These are phyloP conservation scores for Annulohypoxylon maeteangense DNA, from an alignment of 495 filamentous ascomycete genomes.

Conservation along the genomic window DNA sequence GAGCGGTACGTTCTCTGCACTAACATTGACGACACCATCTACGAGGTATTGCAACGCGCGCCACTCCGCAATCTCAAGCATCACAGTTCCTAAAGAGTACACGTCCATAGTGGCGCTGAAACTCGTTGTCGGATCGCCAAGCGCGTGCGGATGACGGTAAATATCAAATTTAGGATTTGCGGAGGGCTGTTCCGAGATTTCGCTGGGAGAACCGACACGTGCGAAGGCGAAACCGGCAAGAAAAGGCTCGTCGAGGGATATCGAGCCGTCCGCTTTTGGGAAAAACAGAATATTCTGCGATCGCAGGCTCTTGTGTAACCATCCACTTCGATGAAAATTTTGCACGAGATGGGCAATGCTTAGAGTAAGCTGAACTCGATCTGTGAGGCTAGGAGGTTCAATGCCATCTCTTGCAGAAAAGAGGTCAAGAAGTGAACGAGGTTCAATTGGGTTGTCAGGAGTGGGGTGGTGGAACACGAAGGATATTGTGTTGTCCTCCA, in stretches of 20 bases:
- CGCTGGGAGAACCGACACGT: background rate
- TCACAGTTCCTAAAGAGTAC: background rate
- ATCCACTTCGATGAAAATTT: background rate
- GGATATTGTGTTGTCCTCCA: background rate
- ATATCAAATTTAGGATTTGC: background rate
- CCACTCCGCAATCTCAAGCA: background rate
- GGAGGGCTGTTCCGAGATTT: background rate
- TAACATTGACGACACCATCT: background rate
- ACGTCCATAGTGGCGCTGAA: background rate
- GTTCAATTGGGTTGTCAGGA: background rate
- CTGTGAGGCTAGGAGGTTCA: background rate
- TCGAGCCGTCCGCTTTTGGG: background rate
- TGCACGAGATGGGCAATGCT: background rate
- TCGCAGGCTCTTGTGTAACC: conserved; percentile 1
- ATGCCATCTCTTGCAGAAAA: conserved; percentile 1
- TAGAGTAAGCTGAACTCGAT: background rate
- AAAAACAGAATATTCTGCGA: background rate
- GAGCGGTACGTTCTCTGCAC: background rate
- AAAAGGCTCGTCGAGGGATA: background rate
- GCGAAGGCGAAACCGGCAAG: background rate
- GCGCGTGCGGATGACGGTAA: background rate
- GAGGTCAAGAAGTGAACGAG: background rate
- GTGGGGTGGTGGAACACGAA: background rate
- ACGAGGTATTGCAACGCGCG: background rate
- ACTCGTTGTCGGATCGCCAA: background rate